Percentiles rank a stretch among this genome's conserved stretches.
phyloP scores from a whole-genome alignment of 306 rosid genomes.

The Trifolium pratense region DNA sequence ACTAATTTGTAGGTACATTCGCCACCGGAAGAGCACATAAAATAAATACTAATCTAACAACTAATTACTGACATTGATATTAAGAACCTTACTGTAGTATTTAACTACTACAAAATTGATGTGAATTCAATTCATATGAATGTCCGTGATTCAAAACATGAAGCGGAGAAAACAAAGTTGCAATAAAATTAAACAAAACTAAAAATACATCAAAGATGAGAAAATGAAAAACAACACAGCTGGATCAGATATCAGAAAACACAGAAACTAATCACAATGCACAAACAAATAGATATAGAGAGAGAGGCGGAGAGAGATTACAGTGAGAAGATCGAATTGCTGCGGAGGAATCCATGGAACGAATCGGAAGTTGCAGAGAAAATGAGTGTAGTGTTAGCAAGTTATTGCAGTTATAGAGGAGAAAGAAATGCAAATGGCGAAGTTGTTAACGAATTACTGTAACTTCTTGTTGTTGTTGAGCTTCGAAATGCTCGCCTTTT shows the following conservation, averaged over 20 bases:
- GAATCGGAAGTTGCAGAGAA: constrained; percentile 35
- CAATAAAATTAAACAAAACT: not conserved
- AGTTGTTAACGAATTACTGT: not conserved
- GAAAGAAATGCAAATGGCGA: not conserved
- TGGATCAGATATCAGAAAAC: constrained; percentile 27
- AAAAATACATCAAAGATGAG: not conserved
- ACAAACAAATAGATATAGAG: not conserved
- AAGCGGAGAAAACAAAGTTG: not conserved
- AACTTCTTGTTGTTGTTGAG: not conserved
- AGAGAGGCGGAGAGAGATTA: constrained; percentile 48
- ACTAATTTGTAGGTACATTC: no score
- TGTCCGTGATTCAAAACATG: not conserved
- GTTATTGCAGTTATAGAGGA: constrained; percentile 20
- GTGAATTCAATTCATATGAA: no score
- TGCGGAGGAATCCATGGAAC: constrained; percentile 72
- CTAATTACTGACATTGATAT: no score
- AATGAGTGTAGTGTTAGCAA: not conserved
- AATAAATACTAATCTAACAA: no score
- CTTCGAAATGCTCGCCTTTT: constrained; percentile 64
- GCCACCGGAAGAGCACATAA: no score
- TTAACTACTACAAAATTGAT: no score
- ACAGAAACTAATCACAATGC: constrained; percentile 2
- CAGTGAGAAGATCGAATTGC: constrained; percentile 64
- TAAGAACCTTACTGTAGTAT: no score
- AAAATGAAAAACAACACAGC: constrained; percentile 1